Evolutionary conservation across 2,329 filamentous ascomycete genomes (phyloP).

Genomic region (Fusarium sarcochroum): DNA sequence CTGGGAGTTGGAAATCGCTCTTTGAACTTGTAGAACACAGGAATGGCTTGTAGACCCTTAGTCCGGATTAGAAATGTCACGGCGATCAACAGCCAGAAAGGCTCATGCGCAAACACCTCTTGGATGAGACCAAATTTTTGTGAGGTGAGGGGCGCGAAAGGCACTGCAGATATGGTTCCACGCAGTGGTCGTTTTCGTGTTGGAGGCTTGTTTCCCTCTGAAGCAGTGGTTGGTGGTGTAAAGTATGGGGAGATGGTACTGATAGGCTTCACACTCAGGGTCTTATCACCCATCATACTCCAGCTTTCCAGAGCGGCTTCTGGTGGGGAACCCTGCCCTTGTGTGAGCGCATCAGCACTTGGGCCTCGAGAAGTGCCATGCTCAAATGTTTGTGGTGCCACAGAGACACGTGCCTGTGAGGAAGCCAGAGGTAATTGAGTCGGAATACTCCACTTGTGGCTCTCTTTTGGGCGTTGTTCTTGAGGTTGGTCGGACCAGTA

Average conservation of each 20-base stretch:
- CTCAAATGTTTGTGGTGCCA: conserved; percentile 8
- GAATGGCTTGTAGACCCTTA: conserved; percentile 79
- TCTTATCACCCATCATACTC: conserved; percentile 10
- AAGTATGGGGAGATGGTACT: conserved; percentile 55
- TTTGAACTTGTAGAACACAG: conserved; percentile 79
- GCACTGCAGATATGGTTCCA: conserved; percentile 67
- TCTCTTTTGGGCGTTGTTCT: conserved; percentile 27
- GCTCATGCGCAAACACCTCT: conserved; percentile 80
- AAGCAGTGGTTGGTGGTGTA: conserved; percentile 20
- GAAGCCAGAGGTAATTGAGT: conserved; percentile 14
- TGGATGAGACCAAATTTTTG: conserved; percentile 84
- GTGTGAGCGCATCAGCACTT: background rate
- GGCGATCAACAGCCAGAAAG: conserved; percentile 85
- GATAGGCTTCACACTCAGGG: conserved; percentile 15
- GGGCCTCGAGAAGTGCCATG: background rate
- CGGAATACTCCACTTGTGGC: conserved; percentile 25
- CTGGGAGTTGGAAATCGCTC: conserved; percentile 75
- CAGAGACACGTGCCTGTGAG: conserved; percentile 9
- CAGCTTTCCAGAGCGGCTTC: background rate
- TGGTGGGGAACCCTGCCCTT: conserved; percentile 27
- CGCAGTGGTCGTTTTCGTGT: conserved; percentile 54
- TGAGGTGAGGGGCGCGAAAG: conserved; percentile 77
- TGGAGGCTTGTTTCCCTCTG: conserved; percentile 29
- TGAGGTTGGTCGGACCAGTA: conserved; percentile 49
- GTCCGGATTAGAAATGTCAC: conserved; percentile 90